Evolutionary conservation across 2,329 filamentous ascomycete species (phyloP).

Genomic region (Acrocalymma vagum): DNA sequence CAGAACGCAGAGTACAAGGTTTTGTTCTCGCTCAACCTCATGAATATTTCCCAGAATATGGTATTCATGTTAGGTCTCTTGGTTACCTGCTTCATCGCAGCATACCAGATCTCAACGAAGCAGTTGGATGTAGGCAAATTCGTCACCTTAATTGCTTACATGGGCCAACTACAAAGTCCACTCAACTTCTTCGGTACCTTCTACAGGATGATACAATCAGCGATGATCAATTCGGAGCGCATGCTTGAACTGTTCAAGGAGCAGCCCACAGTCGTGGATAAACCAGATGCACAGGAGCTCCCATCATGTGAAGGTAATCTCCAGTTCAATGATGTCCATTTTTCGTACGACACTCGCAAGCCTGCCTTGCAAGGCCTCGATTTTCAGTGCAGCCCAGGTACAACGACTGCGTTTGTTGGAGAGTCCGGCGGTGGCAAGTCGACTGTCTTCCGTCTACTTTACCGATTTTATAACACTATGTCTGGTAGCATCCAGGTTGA

Average conservation of each 20-base stretch:
- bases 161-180: constrained; percentile 75
- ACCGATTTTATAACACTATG: constrained; percentile 91
- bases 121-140: constrained; percentile 72
- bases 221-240: constrained; percentile 96
- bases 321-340: constrained; percentile 86
- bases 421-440: constrained; percentile 98
- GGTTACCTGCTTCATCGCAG: constrained; percentile 74
- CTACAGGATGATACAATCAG: constrained; percentile 93
- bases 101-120: constrained; percentile 72
- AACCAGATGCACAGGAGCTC: constrained; percentile 69
- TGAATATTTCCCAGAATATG: constrained; percentile 70
- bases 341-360: constrained; percentile 87
- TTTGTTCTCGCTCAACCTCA: constrained; percentile 63
- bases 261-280: constrained; percentile 87
- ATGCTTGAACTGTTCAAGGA: constrained; percentile 97
- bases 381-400: constrained; percentile 88
- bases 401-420: constrained; percentile 93
- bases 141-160: constrained; percentile 76
- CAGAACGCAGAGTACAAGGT: constrained; percentile 67
- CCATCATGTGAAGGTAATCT: constrained; percentile 80
- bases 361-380: constrained; percentile 83
- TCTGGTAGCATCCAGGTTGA: constrained; percentile 85
- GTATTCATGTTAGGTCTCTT: constrained; percentile 72
- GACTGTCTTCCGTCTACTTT: constrained; percentile 93
- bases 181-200: constrained; percentile 87